phyloP scores from a whole-genome alignment of 1,284 basidiomycete species.

The Melampsora abietis-canadensis region DNA sequence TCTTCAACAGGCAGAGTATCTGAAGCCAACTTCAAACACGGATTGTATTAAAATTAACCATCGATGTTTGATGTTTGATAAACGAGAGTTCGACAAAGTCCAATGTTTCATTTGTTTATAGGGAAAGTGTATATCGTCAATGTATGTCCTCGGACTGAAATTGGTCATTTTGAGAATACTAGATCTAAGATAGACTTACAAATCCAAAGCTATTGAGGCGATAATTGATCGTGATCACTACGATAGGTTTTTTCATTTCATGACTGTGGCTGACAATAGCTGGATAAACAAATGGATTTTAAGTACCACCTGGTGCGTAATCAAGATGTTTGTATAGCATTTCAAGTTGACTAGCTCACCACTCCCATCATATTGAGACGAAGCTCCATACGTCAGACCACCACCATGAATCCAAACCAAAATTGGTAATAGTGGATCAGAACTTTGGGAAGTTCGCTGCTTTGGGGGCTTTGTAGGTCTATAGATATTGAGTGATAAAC shows the following conservation, averaged over 20 bases:
- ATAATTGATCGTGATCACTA: slow-evolving; percentile 58
- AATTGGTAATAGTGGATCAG: slow-evolving; percentile 58
- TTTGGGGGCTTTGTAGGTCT: slow-evolving; percentile 50
- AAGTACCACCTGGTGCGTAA: no score
- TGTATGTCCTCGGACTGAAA: slow-evolving; percentile 47
- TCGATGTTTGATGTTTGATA: no score
- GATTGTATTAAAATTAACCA: no score
- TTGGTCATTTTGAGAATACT: neutral
- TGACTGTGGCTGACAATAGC: slow-evolving; percentile 56
- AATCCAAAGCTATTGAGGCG: slow-evolving; percentile 58
- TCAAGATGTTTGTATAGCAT: no score
- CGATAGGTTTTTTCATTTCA: slow-evolving; percentile 55
- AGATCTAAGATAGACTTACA: slow-evolving; percentile 9
- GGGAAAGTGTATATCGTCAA: slow-evolving; percentile 45
- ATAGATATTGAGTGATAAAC: slow-evolving; percentile 57
- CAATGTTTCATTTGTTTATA: no score
- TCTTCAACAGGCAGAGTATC: slow-evolving; percentile 24
- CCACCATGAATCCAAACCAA: slow-evolving; percentile 68
- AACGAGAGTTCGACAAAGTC: no score
- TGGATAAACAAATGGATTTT: slow-evolving; percentile 47
- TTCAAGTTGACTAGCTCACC: slow-evolving; percentile 51
- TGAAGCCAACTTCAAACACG: slow-evolving; percentile 19
- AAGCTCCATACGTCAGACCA: slow-evolving; percentile 49
- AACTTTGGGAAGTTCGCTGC: neutral
- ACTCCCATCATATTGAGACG: slow-evolving; percentile 43